These are phyloP conservation scores for Penicillium freii DNA, from an alignment of 2,329 filamentous ascomycete genomes.

Conservation along the genomic window DNA sequence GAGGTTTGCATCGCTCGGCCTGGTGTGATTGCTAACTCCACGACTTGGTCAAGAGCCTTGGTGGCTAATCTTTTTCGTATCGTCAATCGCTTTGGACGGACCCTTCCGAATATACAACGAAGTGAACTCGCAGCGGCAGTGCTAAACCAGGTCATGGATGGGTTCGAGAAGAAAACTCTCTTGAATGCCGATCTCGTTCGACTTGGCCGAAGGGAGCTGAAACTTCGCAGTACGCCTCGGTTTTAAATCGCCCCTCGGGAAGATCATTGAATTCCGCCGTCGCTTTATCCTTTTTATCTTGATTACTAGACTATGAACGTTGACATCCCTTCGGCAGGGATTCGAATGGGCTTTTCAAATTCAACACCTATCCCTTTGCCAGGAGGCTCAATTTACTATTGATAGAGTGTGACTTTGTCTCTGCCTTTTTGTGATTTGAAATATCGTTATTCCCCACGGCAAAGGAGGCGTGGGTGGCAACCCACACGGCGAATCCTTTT, in stretches of 20 bases:
- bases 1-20: slow-evolving; percentile 13
- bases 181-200: slow-evolving; percentile 14
- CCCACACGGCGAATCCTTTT: background rate
- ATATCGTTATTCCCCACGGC: background rate
- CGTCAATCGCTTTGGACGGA: slow-evolving; percentile 1
- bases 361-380: no score
- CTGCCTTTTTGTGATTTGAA: background rate
- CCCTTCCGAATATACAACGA: slow-evolving; percentile 3
- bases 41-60: slow-evolving; percentile 1
- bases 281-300: background rate
- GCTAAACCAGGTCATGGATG: slow-evolving; percentile 4
- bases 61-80: background rate
- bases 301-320: background rate
- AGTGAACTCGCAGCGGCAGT: slow-evolving; percentile 10
- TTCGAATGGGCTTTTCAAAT: background rate
- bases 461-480: background rate
- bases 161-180: slow-evolving; percentile 16
- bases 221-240: background rate
- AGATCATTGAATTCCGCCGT: no score
- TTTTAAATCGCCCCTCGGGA: background rate
- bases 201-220: slow-evolving; percentile 1
- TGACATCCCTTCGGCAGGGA: background rate
- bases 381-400: background rate
- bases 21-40: slow-evolving; percentile 6
- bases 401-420: background rate